Conservation (phyloP, 1,284 basidiomycete species). For the Papiliotrema flavescens region DNA sequence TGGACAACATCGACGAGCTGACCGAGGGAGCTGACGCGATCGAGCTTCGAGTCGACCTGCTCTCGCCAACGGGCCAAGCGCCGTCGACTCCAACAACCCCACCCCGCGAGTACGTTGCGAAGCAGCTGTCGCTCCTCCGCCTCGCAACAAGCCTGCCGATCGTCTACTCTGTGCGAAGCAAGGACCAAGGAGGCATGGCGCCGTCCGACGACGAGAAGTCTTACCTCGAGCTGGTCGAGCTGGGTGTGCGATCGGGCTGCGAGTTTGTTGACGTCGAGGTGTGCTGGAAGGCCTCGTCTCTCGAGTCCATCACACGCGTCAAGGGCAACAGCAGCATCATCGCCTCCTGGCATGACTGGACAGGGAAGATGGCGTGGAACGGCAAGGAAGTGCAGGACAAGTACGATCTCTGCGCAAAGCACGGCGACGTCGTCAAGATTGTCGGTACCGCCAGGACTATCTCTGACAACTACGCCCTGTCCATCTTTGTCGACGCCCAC, state of each 20-base stretch:
- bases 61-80: constrained; percentile 56
- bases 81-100: constrained; percentile 59
- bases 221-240: constrained; percentile 71
- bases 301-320: constrained; percentile 59
- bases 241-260: constrained; percentile 77
- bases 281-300: constrained; percentile 62
- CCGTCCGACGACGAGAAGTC: constrained; percentile 72
- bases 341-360: constrained; percentile 93
- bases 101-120: constrained; percentile 67
- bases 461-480: constrained; percentile 76
- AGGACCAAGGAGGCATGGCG: constrained; percentile 86
- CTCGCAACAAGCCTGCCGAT: constrained; percentile 77
- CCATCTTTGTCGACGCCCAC: constrained; percentile 57
- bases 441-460: constrained; percentile 75
- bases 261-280: constrained; percentile 95
- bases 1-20: constrained; percentile 67
- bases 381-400: constrained; percentile 64
- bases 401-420: constrained; percentile 61
- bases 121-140: constrained; percentile 77
- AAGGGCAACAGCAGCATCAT: constrained; percentile 79
- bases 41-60: constrained; percentile 88
- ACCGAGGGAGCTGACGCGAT: constrained; percentile 85
- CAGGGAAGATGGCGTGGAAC: constrained; percentile 79
- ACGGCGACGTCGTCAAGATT: constrained; percentile 89
- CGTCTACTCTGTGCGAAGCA: constrained; percentile 86